Conservation (phyloP, 1,284 basidiomycete genomes). For the Dichomitus squalens region DNA sequence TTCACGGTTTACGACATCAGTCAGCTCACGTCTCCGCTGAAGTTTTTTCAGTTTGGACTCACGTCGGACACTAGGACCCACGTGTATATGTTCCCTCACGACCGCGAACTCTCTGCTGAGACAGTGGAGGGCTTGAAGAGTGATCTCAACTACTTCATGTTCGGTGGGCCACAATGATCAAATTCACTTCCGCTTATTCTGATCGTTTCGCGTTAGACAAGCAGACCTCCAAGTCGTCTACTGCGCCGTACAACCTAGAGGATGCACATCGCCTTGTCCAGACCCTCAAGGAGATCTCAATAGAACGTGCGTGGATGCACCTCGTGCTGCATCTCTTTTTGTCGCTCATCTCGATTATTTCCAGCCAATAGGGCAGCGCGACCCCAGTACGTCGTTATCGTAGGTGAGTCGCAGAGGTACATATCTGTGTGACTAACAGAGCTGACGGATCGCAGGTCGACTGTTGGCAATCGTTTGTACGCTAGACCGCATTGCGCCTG, state of each 20-base stretch:
- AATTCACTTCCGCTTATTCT: too few species aligned
- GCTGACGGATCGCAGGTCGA: too few species aligned
- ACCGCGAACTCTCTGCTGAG: neutral
- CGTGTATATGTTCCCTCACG: constrained; percentile 24
- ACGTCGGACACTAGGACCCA: constrained; percentile 9
- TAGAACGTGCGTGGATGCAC: neutral
- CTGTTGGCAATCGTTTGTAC: too few species aligned
- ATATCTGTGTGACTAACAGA: too few species aligned
- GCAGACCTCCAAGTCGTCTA: constrained; percentile 23
- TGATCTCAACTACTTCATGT: constrained; percentile 3
- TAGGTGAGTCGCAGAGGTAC: too few species aligned
- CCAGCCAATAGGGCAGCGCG: neutral
- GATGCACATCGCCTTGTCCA: constrained; percentile 12
- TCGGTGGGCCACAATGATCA: constrained; percentile 10
- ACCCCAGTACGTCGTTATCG: neutral
- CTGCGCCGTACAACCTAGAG: constrained; percentile 12
- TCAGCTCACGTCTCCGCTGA: too few species aligned
- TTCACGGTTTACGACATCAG: too few species aligned
- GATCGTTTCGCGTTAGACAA: constrained; percentile 12
- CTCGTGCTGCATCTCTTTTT: neutral
- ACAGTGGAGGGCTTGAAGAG: neutral
- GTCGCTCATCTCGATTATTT: too few species aligned
- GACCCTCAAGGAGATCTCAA: constrained; percentile 3
- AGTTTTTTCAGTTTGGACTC: too few species aligned
- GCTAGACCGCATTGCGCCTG: neutral